Evolutionary conservation across 495 filamentous ascomycete genomes (phyloP), one percentile per base, ranked within the genome.

Genomic region (Podospora australis): DNA sequence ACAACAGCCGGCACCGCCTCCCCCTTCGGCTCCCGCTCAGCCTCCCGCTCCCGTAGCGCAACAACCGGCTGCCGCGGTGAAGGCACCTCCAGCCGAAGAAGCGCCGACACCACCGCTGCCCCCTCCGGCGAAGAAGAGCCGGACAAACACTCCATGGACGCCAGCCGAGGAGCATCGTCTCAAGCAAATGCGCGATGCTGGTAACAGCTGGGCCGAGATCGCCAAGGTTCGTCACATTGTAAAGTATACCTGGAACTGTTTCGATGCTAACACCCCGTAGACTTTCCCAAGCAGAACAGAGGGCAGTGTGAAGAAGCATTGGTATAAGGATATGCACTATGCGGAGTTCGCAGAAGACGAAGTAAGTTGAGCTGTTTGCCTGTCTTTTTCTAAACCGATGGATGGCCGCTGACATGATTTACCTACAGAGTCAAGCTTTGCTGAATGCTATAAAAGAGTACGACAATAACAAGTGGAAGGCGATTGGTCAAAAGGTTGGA

Each of bases 311-410:
- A 98, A 98, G 77, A 98, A 98, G 71, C 92, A 98, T 66, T 98
- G 92, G 92, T 98, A 98, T 65, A 98, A 98, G 78, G 92, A 97
- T 59, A 98, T 98, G 92, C 92, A 98, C 60, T 97, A 98, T 66
- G 92, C 92, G 45, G 92, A 98, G 63, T 98, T 98, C 61, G 92
- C 87, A 39, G 92, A 96, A 75, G 90, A 98, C 58, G 92, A 98
- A 80, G 90, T 95, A 78, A 64, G 69, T 70, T 47, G 46, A 24
- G n/a, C 25, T 28, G 47, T 17, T 26, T 39, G 47, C 3, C 17
- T 45, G 13, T 26, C 16, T 24, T 3, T 30, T 41, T 38, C 57
- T 62, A 51, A 53, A 17, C 16, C 4, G 16, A 20, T 11, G 23
- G 11, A 38, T 6, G 8, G 3, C 5, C 3, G 11, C 13, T 25